Evolutionary conservation across 116 monocot species (phyloP), one percentile per base, ranked within the genome.

Genomic region (Zostera marina): DNA sequence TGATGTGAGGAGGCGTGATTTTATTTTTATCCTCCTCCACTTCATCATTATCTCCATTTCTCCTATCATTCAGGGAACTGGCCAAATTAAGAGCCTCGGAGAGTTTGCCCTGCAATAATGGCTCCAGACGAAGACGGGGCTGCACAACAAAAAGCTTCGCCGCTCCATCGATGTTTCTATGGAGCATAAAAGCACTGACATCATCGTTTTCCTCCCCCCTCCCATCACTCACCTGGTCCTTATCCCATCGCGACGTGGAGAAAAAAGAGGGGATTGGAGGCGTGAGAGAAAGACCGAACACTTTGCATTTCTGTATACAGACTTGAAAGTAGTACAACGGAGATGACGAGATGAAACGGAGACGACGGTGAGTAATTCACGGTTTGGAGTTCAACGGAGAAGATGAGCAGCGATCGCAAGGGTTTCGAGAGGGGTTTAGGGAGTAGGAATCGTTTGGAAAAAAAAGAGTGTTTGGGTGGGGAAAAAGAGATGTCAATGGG

Each of bases 31-130:
- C 69, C 24, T 80, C 78, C 58, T 65, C 66, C 6, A n/a, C n/a
- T n/a, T n/a, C n/a, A n/a, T 19, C 61, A 41, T 20, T 23, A 54
- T 71, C 62, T 7, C 77, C 82, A 13, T 88, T 85, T 47, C 96
- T 70, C 44, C 66, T 72, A 77, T 85, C 75, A 62, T 88, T 89
- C 4, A 96, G 78, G 10, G 96, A 96, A 54, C 77, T 88, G 12
- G 96, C 82, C 26, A 96, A 84, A 65, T 85, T 96, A 44, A 98
- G 82, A 7, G 85, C 96, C 74, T 98, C 89, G 1, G 77, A 69
- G 57, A 86, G 86, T 79, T 89, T 98, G 8, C 70, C 74, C 26
- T 77, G 21, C 42, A 83, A 73, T 17, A 83, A 26, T 8, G 73
- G 41, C 8, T 83, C 80, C 8, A 86, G 98, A 12, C 89, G 85